Evolutionary conservation across 2,329 filamentous ascomycete genomes (phyloP).

Genomic region (Fusarium algeriense): DNA sequence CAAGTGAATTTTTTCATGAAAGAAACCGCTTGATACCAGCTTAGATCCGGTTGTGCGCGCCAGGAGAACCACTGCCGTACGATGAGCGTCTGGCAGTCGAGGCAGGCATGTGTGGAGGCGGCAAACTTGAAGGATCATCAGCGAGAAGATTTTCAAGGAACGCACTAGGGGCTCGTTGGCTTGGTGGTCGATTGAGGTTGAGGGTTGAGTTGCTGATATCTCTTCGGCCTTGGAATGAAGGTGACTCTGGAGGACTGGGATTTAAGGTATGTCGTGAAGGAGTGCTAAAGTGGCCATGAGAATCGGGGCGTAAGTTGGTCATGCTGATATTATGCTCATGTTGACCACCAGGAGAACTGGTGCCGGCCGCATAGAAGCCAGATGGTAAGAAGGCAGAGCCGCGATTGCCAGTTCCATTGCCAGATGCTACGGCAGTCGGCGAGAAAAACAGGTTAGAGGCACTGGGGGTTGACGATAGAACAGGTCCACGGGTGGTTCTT

Average conservation of each 20-base stretch:
- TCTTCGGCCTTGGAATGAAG: constrained; percentile 62
- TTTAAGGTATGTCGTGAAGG: constrained; percentile 58
- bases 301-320: constrained; percentile 71
- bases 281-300: constrained; percentile 61
- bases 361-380: constrained; percentile 86
- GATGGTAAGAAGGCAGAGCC: constrained; percentile 87
- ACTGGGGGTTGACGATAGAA: constrained; percentile 69
- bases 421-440: constrained; percentile 82
- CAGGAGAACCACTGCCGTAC: constrained; percentile 39
- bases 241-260: constrained; percentile 74
- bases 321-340: constrained; percentile 69
- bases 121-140: constrained; percentile 71
- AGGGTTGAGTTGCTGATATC: constrained; percentile 74
- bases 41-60: constrained; percentile 47
- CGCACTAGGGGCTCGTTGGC: constrained; percentile 83
- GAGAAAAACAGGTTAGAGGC: constrained; percentile 91
- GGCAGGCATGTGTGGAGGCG: constrained; percentile 57
- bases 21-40: constrained; percentile 1
- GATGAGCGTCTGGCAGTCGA: constrained; percentile 41
- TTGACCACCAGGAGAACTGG: constrained; percentile 61
- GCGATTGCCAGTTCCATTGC: constrained; percentile 72
- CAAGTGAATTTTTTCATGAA: constrained; percentile 23
- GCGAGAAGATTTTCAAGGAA: constrained; percentile 92
- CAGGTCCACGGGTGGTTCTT: constrained; percentile 64
- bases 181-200: constrained; percentile 71